phyloP scores from a whole-genome alignment of 2,329 filamentous ascomycete species.

The Alternaria triticimaculans region DNA sequence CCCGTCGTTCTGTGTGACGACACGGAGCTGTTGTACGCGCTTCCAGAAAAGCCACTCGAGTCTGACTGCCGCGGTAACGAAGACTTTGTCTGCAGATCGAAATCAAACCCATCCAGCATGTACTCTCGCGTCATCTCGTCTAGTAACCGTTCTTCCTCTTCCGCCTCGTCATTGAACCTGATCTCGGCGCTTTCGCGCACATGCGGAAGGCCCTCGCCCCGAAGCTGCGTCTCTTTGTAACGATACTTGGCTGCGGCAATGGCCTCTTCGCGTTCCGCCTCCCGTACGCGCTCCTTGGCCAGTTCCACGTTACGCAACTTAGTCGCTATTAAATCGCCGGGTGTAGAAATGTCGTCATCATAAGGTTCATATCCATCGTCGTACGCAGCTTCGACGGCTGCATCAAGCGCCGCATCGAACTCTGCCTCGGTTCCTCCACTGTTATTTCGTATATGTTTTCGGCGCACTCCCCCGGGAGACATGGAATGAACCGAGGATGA shows the following conservation, averaged over 20 bases:
- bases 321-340: conserved; percentile 44
- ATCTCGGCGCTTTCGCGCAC: conserved; percentile 48
- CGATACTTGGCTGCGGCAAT: conserved; percentile 66
- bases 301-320: conserved; percentile 69
- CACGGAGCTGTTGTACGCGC: conserved; percentile 81
- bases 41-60: conserved; percentile 78
- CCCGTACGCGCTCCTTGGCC: conserved; percentile 75
- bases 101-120: conserved; percentile 81
- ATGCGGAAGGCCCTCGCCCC: conserved; percentile 56
- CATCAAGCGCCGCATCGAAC: conserved; percentile 92
- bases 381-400: conserved; percentile 94
- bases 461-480: conserved; percentile 72
- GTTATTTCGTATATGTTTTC: conserved; percentile 71
- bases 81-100: conserved; percentile 71
- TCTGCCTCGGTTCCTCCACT: conserved; percentile 84
- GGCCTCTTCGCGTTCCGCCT: conserved; percentile 73
- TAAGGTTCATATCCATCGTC: conserved; percentile 86
- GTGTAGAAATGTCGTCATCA: conserved; percentile 47
- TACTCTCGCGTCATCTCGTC: conserved; percentile 90
- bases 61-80: conserved; percentile 78
- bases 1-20: conserved; percentile 74
- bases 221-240: conserved; percentile 56
- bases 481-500: conserved; percentile 82
- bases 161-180: conserved; percentile 49
- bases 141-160: conserved; percentile 62